Evolutionary conservation across 1,284 basidiomycete genomes (phyloP), one percentile per base, ranked within the genome.

Genomic region (Melampsora larici-populina): DNA sequence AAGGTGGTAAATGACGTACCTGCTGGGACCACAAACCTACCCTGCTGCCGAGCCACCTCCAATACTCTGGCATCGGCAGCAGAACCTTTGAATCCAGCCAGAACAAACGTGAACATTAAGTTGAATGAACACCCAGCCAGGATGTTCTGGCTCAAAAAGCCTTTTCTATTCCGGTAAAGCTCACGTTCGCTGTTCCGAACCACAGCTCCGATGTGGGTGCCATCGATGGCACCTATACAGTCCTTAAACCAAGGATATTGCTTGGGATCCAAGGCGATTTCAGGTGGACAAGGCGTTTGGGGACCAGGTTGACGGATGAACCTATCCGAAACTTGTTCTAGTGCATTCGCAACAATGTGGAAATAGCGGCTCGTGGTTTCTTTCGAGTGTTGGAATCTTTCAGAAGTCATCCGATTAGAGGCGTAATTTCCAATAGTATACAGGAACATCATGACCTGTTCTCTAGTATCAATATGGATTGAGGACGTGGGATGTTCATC

Each of bases 221-320:
- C 83, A 81, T 84, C 84, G 58, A 84, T 79, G 0, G 83, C 82
- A n/a, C 82, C 83, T 49, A 73, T 76, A 65, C 82, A 83, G 26
- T n/a, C n/a, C n/a, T n/a, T n/a, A n/a, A n/a, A n/a, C n/a, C n/a
- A n/a, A n/a, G n/a, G n/a, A n/a, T n/a, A 26, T 11, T 3, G 0
- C 13, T 46, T 24, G 11, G n/a, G n/a, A n/a, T 24, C 21, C 21
- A 18, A 0, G 11, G 64, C 55, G n/a, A 58, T 58, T 29, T 58
- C 26, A 7, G 21, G n/a, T 58, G 55, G 55, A 15, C 55, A 58
- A 1, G 55, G 55, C 8, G 55, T 29, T 24, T 58, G 21, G n/a
- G 21, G n/a, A 43, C 55, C 55, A 58, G 55, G 55, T 58, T 58
- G 55, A 11, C 8, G 4, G 3, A 24, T 58, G n/a, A n/a, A 5